Evolutionary conservation across 345 rosid genomes (phyloP).

Genomic region (Populus ilicifolia): DNA sequence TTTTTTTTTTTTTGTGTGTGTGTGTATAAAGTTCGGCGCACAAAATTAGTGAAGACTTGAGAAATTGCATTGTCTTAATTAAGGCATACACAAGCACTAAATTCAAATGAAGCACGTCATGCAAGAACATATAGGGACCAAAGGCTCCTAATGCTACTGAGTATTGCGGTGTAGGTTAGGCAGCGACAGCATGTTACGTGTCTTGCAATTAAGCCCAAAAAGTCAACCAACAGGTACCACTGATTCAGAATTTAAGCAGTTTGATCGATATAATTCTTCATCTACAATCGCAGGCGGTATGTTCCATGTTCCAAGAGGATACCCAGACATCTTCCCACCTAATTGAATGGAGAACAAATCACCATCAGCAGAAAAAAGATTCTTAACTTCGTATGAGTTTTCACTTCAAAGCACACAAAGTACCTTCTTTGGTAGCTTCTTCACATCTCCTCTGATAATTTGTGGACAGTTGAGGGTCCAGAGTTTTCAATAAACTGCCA

Average conservation of each 20-base stretch:
- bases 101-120: neutral
- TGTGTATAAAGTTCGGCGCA: too few relatives aligned
- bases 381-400: neutral
- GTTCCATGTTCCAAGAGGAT: constrained; percentile 75
- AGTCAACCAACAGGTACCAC: neutral
- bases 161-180: too few relatives aligned
- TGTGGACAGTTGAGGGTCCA: constrained; percentile 59
- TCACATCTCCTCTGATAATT: constrained; percentile 69
- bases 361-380: neutral
- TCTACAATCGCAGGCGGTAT: constrained; percentile 61
- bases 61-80: too few relatives aligned
- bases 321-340: constrained; percentile 63
- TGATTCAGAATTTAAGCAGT: neutral
- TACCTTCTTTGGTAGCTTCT: constrained; percentile 91
- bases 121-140: neutral
- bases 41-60: too few relatives aligned
- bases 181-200: too few relatives aligned
- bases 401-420: neutral
- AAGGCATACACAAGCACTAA: neutral
- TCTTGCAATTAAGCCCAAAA: neutral
- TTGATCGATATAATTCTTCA: constrained; percentile 53
- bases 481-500: constrained; percentile 39
- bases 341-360: neutral
- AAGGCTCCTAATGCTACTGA: neutral
- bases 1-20: too few relatives aligned